Evolutionary conservation across 306 rosid species (phyloP).

Genomic region (Cercis canadensis): DNA sequence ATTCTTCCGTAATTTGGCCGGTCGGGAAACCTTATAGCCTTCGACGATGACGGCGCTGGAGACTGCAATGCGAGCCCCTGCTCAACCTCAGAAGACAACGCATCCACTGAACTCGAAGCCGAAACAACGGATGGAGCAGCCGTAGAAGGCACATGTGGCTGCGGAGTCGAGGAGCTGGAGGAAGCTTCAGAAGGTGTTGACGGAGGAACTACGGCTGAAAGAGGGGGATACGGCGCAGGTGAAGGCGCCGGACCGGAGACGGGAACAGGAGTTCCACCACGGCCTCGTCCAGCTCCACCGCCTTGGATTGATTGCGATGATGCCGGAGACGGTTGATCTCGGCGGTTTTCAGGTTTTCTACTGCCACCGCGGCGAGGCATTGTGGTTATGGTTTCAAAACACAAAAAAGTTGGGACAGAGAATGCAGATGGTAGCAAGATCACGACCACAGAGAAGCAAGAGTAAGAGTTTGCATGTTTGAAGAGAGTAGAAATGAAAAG

Average conservation of each 20-base stretch:
- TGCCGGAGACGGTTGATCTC: constrained; percentile 28
- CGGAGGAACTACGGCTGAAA: neutral
- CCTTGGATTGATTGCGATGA: neutral
- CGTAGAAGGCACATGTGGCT: neutral
- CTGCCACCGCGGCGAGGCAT: constrained; percentile 43
- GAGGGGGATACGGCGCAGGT: neutral
- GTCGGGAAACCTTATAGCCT: constrained; percentile 22
- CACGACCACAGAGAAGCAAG: neutral
- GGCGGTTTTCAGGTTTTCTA: constrained; percentile 1
- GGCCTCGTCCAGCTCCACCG: constrained; percentile 10
- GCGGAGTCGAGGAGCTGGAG: neutral
- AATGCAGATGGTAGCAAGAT: too few relatives aligned
- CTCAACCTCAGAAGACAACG: constrained; percentile 8
- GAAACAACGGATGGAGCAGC: neutral
- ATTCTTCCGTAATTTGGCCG: constrained; percentile 58
- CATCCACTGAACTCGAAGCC: neutral
- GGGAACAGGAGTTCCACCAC: neutral
- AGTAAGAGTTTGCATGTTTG: neutral
- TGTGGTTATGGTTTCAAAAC: neutral
- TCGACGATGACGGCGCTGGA: constrained; percentile 52
- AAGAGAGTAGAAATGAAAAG: neutral
- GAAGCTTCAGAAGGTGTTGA: neutral
- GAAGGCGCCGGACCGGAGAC: neutral
- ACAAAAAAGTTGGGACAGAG: neutral
- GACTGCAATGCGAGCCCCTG: constrained; percentile 36